phyloP scores from a whole-genome alignment of 192 early-diverging fungal genomes.

The Coemansia biformis region DNA sequence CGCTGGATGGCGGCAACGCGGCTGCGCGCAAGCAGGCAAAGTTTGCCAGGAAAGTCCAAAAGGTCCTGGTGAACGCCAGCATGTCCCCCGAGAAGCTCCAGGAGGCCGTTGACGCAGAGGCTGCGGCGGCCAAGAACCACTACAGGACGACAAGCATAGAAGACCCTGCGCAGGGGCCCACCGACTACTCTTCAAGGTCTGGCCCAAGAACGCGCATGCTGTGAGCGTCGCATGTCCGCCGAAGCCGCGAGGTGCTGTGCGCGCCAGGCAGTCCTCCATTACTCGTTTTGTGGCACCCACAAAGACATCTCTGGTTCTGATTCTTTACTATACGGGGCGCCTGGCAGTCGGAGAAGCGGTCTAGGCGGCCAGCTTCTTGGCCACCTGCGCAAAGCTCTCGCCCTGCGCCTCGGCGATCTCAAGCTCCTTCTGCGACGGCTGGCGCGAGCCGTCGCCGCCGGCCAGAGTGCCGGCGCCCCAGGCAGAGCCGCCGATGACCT shows the following conservation, averaged over 20 bases:
- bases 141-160: too few relatives aligned
- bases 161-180: too few relatives aligned
- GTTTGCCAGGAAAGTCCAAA: slow-evolving; percentile 35
- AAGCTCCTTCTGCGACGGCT: slow-evolving; percentile 61
- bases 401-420: slow-evolving; percentile 59
- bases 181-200: slow-evolving; percentile 1
- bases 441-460: slow-evolving; percentile 61
- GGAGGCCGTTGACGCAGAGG: slow-evolving; percentile 36
- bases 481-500: slow-evolving; percentile 62
- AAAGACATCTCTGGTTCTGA: neutral
- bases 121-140: slow-evolving; percentile 10
- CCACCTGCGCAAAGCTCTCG: slow-evolving; percentile 53
- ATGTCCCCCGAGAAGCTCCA: slow-evolving; percentile 37
- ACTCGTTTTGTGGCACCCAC: neutral
- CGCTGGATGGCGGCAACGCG: slow-evolving; percentile 11
- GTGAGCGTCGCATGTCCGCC: neutral
- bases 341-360: neutral
- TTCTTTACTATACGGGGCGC: neutral
- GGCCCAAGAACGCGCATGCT: slow-evolving; percentile 44
- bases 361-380: slow-evolving; percentile 45
- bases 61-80: slow-evolving; percentile 28
- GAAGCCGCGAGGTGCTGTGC: neutral
- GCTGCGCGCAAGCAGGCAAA: slow-evolving; percentile 23
- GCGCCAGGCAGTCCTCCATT: too few relatives aligned
- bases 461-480: slow-evolving; percentile 68